These are phyloP conservation scores for Priceomyces fermenticarens DNA, from an alignment of 805 yeast species.

Conservation along the genomic window DNA sequence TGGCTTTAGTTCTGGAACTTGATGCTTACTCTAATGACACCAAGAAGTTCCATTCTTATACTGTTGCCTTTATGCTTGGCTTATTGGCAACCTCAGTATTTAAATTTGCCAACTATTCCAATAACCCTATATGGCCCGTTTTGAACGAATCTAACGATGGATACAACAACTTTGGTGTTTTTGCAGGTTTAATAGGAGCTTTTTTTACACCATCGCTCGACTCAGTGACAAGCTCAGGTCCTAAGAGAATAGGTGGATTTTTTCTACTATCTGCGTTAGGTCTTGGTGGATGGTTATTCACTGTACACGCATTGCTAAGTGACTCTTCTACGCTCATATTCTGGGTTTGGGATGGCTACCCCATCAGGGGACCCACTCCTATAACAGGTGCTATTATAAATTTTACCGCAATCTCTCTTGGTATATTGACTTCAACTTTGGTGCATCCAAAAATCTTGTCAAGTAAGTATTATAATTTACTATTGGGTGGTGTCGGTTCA, in stretches of 20 bases:
- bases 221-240: conserved; percentile 13
- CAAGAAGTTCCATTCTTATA: conserved; percentile 40
- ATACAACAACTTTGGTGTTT: conserved; percentile 66
- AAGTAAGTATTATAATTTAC: conserved; percentile 30
- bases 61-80: conserved; percentile 66
- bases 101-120: conserved; percentile 74
- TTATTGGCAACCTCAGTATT: conserved; percentile 68
- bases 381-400: conserved; percentile 77
- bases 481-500: conserved; percentile 49
- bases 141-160: conserved; percentile 88
- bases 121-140: conserved; percentile 96
- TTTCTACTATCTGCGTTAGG: conserved; percentile 58
- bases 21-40: conserved; percentile 27
- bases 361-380: conserved; percentile 82
- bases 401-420: conserved; percentile 56
- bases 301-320: conserved; percentile 68
- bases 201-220: conserved; percentile 48
- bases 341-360: conserved; percentile 97
- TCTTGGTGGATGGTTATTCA: conserved; percentile 72
- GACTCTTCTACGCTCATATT: conserved; percentile 85
- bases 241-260: conserved; percentile 37
- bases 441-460: conserved; percentile 19
- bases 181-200: conserved; percentile 62
- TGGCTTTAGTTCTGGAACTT: conserved; percentile 58
- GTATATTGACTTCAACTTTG: conserved; percentile 33